These are phyloP conservation scores for Alternaria ethzedia DNA, from an alignment of 2,329 filamentous ascomycete species.

Conservation along the genomic window DNA sequence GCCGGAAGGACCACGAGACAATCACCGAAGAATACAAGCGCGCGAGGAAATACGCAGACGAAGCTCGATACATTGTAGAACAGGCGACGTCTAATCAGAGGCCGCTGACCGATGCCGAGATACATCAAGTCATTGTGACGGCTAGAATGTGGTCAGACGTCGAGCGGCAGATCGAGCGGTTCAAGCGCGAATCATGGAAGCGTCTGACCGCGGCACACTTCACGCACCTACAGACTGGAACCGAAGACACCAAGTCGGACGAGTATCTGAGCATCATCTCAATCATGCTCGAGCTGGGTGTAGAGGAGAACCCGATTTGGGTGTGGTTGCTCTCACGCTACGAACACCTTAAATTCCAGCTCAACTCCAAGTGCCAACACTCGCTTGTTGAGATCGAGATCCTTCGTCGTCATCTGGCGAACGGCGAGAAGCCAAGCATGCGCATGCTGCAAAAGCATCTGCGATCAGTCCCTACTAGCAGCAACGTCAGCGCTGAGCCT, in stretches of 20 bases:
- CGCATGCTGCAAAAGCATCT: slow-evolving; percentile 77
- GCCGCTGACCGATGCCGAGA: slow-evolving; percentile 75
- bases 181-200: slow-evolving; percentile 91
- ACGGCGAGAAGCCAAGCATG: slow-evolving; percentile 72
- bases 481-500: slow-evolving; percentile 60
- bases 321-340: slow-evolving; percentile 91
- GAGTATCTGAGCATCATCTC: slow-evolving; percentile 93
- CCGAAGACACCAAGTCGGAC: slow-evolving; percentile 65
- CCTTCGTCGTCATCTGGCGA: slow-evolving; percentile 78
- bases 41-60: slow-evolving; percentile 81
- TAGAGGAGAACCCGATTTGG: slow-evolving; percentile 96
- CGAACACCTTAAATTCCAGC: slow-evolving; percentile 86
- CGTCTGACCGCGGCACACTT: slow-evolving; percentile 73
- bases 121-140: slow-evolving; percentile 85
- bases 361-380: slow-evolving; percentile 80
- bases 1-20: slow-evolving; percentile 86
- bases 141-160: slow-evolving; percentile 96
- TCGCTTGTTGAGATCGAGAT: slow-evolving; percentile 92
- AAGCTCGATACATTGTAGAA: slow-evolving; percentile 73
- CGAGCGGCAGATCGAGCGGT: slow-evolving; percentile 80
- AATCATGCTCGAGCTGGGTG: slow-evolving; percentile 88
- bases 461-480: slow-evolving; percentile 72
- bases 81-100: slow-evolving; percentile 56
- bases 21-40: slow-evolving; percentile 85
- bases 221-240: slow-evolving; percentile 54